A percentile compares a stretch with the other conserved stretches of the same genome.
These are phyloP conservation scores for Blumeriella jaapii DNA, from an alignment of 2,329 filamentous ascomycete genomes.

Conservation along the genomic window DNA sequence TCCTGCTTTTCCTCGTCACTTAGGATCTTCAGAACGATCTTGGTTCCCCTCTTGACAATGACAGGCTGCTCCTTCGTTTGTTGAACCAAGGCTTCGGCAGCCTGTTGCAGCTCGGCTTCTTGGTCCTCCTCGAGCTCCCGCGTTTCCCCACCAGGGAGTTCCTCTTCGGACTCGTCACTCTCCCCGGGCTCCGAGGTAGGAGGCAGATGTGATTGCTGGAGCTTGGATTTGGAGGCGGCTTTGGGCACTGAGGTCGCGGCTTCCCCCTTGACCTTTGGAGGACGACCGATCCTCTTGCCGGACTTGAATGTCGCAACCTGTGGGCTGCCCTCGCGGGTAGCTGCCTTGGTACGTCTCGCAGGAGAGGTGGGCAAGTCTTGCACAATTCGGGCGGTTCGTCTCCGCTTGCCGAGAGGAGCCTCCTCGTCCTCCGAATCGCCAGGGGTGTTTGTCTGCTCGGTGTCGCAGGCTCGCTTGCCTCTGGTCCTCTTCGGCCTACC, in stretches of 20 bases:
- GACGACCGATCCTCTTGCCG: conserved; percentile 26
- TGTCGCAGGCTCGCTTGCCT: conserved; percentile 10
- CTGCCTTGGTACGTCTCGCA: conserved; percentile 2
- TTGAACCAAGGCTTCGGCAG: conserved; percentile 19
- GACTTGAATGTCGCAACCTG: conserved; percentile 20
- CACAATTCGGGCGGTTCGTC: conserved; percentile 17
- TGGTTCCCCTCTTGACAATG: conserved; percentile 13
- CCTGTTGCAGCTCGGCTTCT: conserved; percentile 19
- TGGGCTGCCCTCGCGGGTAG: conserved; percentile 10
- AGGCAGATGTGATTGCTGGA: conserved; percentile 14
- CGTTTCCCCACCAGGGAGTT: conserved; percentile 1
- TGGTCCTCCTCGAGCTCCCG: conserved; percentile 16
- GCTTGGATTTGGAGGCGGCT: conserved; percentile 16
- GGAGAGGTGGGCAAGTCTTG: conserved; percentile 12
- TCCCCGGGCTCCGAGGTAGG: conserved; percentile 14
- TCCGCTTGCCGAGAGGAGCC: conserved; percentile 21
- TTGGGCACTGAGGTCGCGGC: conserved; percentile 1
- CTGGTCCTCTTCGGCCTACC: conserved; percentile 19
- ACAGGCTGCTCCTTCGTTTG: conserved; percentile 15
- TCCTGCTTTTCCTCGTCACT: neutral
- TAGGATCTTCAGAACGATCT: neutral
- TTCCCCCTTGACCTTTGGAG: conserved; percentile 18
- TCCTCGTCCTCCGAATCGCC: conserved; percentile 18
- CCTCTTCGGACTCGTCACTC: conserved; percentile 4
- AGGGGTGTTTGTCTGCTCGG: conserved; percentile 18